These are phyloP conservation scores for Lodderomyces beijingensis DNA, from an alignment of 1,139 yeast genomes.

Conservation along the genomic window DNA sequence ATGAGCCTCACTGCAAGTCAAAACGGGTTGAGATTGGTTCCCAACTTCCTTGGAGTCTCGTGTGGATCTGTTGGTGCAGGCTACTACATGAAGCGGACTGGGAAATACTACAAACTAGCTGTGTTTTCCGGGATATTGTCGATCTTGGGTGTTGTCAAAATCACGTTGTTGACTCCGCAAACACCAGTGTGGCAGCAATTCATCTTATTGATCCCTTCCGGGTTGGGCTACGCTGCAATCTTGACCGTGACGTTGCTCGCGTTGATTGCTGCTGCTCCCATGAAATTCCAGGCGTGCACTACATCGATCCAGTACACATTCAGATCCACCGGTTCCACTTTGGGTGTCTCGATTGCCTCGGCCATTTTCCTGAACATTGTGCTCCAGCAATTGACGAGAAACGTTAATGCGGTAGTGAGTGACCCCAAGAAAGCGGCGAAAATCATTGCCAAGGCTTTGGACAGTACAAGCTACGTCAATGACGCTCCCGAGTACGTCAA, in stretches of 20 bases:
- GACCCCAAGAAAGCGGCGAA: slow-evolving; percentile 30
- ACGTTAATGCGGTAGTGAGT: slow-evolving; percentile 21
- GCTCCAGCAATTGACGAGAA: slow-evolving; percentile 15
- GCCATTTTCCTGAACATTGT: slow-evolving; percentile 53
- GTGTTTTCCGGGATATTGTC: slow-evolving; percentile 41
- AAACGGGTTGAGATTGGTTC: slow-evolving; percentile 59
- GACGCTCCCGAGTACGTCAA: slow-evolving; percentile 47
- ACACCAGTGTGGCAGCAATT: slow-evolving; percentile 37
- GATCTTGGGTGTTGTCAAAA: slow-evolving; percentile 42
- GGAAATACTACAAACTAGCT: slow-evolving; percentile 55
- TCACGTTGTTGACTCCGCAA: slow-evolving; percentile 34
- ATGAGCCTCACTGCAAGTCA: slow-evolving; percentile 51
- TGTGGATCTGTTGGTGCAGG: slow-evolving; percentile 70
- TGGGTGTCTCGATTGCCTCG: slow-evolving; percentile 66
- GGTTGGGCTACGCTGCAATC: slow-evolving; percentile 56
- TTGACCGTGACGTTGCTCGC: slow-evolving; percentile 66
- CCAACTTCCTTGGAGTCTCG: slow-evolving; percentile 68
- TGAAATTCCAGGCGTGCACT: slow-evolving; percentile 62
- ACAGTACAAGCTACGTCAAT: slow-evolving; percentile 52
- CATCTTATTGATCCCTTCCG: slow-evolving; percentile 40
- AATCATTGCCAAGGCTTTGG: slow-evolving; percentile 49
- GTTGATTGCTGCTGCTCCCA: slow-evolving; percentile 60
- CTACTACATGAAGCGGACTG: slow-evolving; percentile 62
- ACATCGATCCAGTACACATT: slow-evolving; percentile 75
- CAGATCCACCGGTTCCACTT: slow-evolving; percentile 69